Conservation (phyloP, 1,284 basidiomycete genomes). For the Apiotrichum gamsii region DNA sequence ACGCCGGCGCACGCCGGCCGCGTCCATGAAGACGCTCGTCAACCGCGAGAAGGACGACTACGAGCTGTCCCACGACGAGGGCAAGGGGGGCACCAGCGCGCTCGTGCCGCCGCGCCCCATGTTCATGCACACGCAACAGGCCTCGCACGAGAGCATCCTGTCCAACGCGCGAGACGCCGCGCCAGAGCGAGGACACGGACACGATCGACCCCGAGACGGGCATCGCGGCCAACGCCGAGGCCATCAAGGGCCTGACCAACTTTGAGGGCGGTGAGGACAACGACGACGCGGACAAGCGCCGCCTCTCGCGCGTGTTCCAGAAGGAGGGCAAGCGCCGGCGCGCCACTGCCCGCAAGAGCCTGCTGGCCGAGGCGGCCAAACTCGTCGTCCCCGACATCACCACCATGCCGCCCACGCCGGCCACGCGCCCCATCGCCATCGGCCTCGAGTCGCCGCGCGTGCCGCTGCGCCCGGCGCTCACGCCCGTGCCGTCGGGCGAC, state of each 20-base stretch:
- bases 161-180: slow-evolving; percentile 1
- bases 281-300: slow-evolving; percentile 61
- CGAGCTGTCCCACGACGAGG: not conserved
- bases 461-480: too few species aligned
- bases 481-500: too few species aligned
- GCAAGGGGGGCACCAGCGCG: too few species aligned
- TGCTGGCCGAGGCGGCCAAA: too few species aligned
- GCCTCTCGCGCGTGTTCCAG: slow-evolving; percentile 57
- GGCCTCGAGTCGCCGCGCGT: too few species aligned
- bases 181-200: slow-evolving; percentile 2
- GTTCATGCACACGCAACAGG: too few species aligned
- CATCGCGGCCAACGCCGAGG: not conserved
- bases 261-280: slow-evolving; percentile 74
- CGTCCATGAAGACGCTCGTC: too few species aligned
- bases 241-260: slow-evolving; percentile 61
- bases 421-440: too few species aligned
- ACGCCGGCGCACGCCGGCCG: not conserved
- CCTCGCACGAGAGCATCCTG: too few species aligned
- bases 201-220: slow-evolving; percentile 9
- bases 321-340: slow-evolving; percentile 64
- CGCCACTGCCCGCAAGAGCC: slow-evolving; percentile 49
- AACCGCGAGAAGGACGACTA: not conserved
- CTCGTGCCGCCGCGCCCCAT: too few species aligned
- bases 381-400: too few species aligned
- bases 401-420: too few species aligned